A percentile compares a stretch with the other conserved stretches of the same genome.
Conservation (phyloP, 225 moss, liverwort and hornwort genomes). For the Physcomitrium patens region DNA sequence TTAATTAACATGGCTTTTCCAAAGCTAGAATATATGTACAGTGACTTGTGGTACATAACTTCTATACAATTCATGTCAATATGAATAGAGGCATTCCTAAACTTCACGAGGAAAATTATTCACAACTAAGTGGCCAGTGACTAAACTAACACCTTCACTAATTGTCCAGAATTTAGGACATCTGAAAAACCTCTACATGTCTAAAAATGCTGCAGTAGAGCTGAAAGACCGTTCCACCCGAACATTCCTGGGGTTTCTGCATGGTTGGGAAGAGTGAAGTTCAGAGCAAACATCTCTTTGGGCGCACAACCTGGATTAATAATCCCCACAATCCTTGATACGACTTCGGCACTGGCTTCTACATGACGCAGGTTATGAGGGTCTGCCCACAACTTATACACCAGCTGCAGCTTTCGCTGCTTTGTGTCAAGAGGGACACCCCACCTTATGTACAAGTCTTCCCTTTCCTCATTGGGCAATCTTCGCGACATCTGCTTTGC, state of each 20-base stretch:
- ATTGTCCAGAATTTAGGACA: background rate
- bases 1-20: too few species aligned
- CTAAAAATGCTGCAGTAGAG: slow-evolving; percentile 69
- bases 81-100: slow-evolving; percentile 37
- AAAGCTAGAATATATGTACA: too few species aligned
- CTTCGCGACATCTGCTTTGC: slow-evolving; percentile 77
- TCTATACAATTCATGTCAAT: slow-evolving; percentile 38
- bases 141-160: background rate
- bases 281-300: slow-evolving; percentile 98
- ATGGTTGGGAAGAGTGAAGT: slow-evolving; percentile 80
- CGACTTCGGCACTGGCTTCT: slow-evolving; percentile 93
- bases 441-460: slow-evolving; percentile 79
- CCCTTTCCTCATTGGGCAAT: slow-evolving; percentile 76
- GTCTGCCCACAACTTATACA: slow-evolving; percentile 85
- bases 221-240: slow-evolving; percentile 92
- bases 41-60: slow-evolving; percentile 4
- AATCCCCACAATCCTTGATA: slow-evolving; percentile 90
- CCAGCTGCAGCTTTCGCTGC: slow-evolving; percentile 86
- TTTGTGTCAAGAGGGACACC: slow-evolving; percentile 84
- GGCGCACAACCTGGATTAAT: slow-evolving; percentile 87
- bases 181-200: slow-evolving; percentile 45
- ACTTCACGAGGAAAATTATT: slow-evolving; percentile 66
- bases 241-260: slow-evolving; percentile 71
- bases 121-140: slow-evolving; percentile 18
- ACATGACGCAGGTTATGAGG: slow-evolving; percentile 80